These are phyloP conservation scores for Calonectria pteridis DNA, from an alignment of 2,329 filamentous ascomycete species.

Conservation along the genomic window DNA sequence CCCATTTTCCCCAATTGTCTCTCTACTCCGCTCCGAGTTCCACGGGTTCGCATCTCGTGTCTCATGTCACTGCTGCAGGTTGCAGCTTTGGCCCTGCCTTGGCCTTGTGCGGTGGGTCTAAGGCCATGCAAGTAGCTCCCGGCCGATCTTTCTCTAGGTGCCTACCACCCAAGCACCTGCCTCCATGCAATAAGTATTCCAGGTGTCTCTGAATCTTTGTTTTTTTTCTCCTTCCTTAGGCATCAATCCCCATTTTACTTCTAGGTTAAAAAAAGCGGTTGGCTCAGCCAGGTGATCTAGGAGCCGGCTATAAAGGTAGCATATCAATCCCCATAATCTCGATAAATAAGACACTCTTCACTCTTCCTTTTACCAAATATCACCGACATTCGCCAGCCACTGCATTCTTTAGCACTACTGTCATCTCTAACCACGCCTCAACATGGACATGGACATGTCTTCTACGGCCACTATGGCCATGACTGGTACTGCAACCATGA, in stretches of 20 bases:
- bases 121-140: slow-evolving; percentile 3
- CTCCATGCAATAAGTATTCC: not conserved
- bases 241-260: slow-evolving; percentile 1
- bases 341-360: not conserved
- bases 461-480: slow-evolving; percentile 27
- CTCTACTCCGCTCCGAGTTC: slow-evolving; percentile 15
- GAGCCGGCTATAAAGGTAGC: too few relatives aligned
- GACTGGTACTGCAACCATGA: slow-evolving; percentile 34
- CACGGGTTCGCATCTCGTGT: slow-evolving; percentile 13
- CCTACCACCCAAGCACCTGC: not conserved
- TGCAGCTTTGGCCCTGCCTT: slow-evolving; percentile 3
- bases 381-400: not conserved
- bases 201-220: not conserved
- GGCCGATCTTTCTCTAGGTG: not conserved
- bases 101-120: not conserved
- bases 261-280: too few relatives aligned
- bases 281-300: too few relatives aligned
- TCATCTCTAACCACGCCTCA: not conserved
- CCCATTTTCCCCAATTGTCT: slow-evolving; percentile 15
- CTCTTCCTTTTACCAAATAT: not conserved
- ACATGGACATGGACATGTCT: slow-evolving; percentile 30
- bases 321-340: not conserved
- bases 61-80: slow-evolving; percentile 8
- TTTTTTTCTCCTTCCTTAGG: not conserved
- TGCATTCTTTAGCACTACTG: not conserved